Evolutionary conservation across 2,329 filamentous ascomycete genomes (phyloP).

Genomic region (Xylaria polymorpha): DNA sequence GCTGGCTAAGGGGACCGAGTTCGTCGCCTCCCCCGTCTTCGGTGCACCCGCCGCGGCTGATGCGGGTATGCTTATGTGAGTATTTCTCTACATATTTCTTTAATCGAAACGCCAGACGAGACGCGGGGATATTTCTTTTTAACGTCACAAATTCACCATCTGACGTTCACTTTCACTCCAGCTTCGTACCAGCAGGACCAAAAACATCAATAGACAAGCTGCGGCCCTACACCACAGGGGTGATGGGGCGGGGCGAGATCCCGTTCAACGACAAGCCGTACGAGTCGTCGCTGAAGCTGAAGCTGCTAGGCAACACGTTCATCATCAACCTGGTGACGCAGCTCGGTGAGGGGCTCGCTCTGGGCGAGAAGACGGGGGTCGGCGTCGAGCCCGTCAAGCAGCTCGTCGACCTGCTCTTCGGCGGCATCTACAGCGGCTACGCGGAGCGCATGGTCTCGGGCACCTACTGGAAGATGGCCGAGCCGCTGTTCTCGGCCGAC

Average conservation of each 20-base stretch:
- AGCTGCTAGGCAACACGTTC: conserved; percentile 89
- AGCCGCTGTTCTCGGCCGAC: conserved; percentile 85
- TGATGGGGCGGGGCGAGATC: conserved; percentile 72
- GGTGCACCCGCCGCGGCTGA: conserved; percentile 73
- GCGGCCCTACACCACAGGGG: conserved; percentile 73
- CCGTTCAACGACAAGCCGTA: conserved; percentile 49
- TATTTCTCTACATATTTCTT: conserved; percentile 7
- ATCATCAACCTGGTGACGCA: conserved; percentile 85
- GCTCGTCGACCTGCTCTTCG: conserved; percentile 79
- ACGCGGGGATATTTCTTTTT: background rate
- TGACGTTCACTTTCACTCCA: conserved; percentile 20
- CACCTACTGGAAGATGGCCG: conserved; percentile 79
- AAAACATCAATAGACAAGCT: conserved; percentile 67
- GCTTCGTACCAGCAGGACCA: conserved; percentile 72
- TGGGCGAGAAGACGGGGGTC: conserved; percentile 84
- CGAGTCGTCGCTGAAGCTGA: conserved; percentile 73
- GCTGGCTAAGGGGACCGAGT: conserved; percentile 71
- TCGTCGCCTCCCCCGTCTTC: conserved; percentile 78
- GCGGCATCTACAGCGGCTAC: conserved; percentile 80
- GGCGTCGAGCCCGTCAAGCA: conserved; percentile 76
- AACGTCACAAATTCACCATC: background rate
- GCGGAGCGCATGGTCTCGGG: conserved; percentile 78
- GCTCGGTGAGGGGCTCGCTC: conserved; percentile 79
- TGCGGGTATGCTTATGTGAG: conserved; percentile 67
- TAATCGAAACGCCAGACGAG: background rate